Evolutionary conservation across 306 rosid species (phyloP).

Genomic region (Geum urbanum): DNA sequence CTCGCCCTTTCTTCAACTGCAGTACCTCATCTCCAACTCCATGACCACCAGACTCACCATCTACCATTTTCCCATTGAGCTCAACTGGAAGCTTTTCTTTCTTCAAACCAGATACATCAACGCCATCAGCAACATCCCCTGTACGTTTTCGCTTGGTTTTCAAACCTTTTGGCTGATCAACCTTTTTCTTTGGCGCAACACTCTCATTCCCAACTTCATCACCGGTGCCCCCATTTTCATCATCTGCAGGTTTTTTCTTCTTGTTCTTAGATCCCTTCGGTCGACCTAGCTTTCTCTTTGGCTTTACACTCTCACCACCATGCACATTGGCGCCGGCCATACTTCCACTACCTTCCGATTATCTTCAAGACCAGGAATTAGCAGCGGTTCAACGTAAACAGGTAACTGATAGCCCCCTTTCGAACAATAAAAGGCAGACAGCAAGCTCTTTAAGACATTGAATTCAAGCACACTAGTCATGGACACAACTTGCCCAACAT

Average conservation of each 20-base stretch:
- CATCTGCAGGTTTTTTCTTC: conserved; percentile 13
- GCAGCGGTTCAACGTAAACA: conserved; percentile 38
- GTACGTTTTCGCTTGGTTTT: neutral
- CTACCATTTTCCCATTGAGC: neutral
- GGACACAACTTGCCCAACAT: conserved; percentile 26
- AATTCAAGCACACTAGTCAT: conserved; percentile 42
- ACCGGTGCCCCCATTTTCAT: conserved; percentile 4
- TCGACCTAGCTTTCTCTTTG: conserved; percentile 32
- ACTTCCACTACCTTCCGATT: conserved; percentile 31
- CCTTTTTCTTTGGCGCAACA: conserved; percentile 22
- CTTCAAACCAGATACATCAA: conserved; percentile 1
- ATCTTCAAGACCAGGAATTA: conserved; percentile 64
- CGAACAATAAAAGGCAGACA: conserved; percentile 49
- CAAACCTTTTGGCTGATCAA: conserved; percentile 16
- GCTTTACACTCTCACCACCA: conserved; percentile 19
- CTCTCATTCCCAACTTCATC: conserved; percentile 27
- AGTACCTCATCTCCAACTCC: conserved; percentile 18
- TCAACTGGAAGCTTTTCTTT: neutral
- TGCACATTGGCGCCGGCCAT: conserved; percentile 3
- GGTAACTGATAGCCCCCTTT: conserved; percentile 57
- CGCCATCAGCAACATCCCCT: neutral
- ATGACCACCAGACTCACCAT: conserved; percentile 5
- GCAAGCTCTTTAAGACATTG: conserved; percentile 40
- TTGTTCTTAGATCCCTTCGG: conserved; percentile 39
- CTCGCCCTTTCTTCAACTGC: conserved; percentile 13